A percentile compares a stretch with the other conserved stretches of the same genome.
These are phyloP conservation scores for Pinus tabuliformis DNA, from an alignment of 75 land plant genomes.

Conservation along the genomic window DNA sequence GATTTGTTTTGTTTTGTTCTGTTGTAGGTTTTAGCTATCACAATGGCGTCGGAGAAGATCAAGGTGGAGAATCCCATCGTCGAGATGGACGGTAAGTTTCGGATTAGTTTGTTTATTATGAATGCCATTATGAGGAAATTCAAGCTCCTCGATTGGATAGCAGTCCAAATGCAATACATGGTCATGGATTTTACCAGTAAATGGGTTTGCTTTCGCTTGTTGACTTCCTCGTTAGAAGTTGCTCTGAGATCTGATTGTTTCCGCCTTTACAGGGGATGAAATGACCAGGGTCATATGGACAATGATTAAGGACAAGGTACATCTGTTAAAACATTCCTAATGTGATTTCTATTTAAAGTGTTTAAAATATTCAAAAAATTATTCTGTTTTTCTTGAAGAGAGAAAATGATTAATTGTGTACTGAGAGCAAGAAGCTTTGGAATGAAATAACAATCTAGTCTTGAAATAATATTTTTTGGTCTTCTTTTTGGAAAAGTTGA, in stretches of 20 bases:
- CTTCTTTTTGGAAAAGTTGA: too few relatives aligned
- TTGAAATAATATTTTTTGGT: too few relatives aligned
- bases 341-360: too few relatives aligned
- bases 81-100: constrained; percentile 88
- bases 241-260: neutral
- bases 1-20: neutral
- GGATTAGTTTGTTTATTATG: neutral
- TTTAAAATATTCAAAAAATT: too few relatives aligned
- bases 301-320: constrained; percentile 89
- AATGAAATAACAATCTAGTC: too few relatives aligned
- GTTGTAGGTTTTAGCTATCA: neutral
- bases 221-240: too few relatives aligned
- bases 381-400: neutral
- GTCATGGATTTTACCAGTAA: too few relatives aligned
- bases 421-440: too few relatives aligned
- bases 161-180: too few relatives aligned
- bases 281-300: constrained; percentile 95
- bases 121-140: too few relatives aligned
- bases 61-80: constrained; percentile 85
- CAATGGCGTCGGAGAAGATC: constrained; percentile 56
- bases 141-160: too few relatives aligned
- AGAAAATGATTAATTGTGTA: too few relatives aligned
- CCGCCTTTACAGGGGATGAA: constrained; percentile 71
- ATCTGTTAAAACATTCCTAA: neutral
- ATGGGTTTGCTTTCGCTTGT: neutral